Conservation (phyloP, 2,329 filamentous ascomycete genomes). For the Reticulascus tulasneorum region DNA sequence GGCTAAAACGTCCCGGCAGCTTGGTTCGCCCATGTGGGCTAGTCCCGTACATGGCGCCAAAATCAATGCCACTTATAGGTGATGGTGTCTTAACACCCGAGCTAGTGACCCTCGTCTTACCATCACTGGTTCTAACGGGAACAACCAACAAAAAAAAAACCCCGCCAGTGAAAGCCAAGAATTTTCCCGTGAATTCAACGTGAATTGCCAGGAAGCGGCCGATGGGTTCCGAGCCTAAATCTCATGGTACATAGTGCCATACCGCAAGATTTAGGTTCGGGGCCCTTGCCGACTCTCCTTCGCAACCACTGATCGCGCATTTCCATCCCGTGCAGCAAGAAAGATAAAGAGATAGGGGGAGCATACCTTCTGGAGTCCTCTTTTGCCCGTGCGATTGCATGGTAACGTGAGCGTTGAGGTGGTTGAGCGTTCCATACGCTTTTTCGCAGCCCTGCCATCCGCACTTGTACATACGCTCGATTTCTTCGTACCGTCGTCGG, state of each 20-base stretch:
- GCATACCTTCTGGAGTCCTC: conserved; percentile 91
- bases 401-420: conserved; percentile 95
- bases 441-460: conserved; percentile 99
- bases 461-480: conserved; percentile 99
- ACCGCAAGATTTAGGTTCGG: neutral
- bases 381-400: conserved; percentile 98
- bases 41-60: conserved; percentile 29
- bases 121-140: too few relatives aligned
- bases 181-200: too few relatives aligned
- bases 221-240: too few relatives aligned
- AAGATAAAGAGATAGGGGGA: neutral
- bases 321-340: neutral
- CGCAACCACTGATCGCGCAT: neutral
- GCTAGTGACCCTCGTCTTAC: neutral
- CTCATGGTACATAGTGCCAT: too few relatives aligned
- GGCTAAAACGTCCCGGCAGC: conserved; percentile 17
- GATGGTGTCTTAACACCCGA: neutral
- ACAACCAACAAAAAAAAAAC: too few relatives aligned
- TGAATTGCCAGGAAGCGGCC: too few relatives aligned
- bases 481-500: conserved; percentile 90
- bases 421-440: conserved; percentile 95
- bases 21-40: conserved; percentile 40
- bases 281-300: neutral
- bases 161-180: too few relatives aligned
- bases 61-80: neutral